Evolutionary conservation across 169 alveolate species (phyloP).

Genomic region (Plasmodium vinckei): DNA sequence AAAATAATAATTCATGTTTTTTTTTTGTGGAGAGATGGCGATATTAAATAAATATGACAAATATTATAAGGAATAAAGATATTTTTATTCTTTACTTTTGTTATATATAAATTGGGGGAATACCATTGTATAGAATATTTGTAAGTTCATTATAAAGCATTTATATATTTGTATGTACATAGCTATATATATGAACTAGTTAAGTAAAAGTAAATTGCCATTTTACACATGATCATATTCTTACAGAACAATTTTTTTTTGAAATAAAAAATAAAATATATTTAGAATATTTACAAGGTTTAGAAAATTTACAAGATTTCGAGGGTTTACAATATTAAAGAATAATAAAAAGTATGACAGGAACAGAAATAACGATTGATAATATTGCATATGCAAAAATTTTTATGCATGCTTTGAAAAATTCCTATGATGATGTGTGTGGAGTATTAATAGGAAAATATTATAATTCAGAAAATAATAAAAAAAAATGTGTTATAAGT

Average conservation of each 20-base stretch:
- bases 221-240: not conserved
- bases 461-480: conserved; percentile 3
- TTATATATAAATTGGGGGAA: too few relatives aligned
- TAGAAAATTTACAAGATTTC: not conserved
- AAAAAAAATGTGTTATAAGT: conserved; percentile 41
- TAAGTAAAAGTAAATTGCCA: not conserved
- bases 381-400: conserved; percentile 73
- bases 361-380: conserved; percentile 52
- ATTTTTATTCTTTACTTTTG: too few relatives aligned
- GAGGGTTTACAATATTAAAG: not conserved
- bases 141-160: not conserved
- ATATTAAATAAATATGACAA: too few relatives aligned
- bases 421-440: conserved; percentile 72
- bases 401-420: conserved; percentile 72
- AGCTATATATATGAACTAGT: not conserved
- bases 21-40: too few relatives aligned
- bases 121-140: not conserved
- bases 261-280: not conserved
- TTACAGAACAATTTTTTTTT: not conserved
- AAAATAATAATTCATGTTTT: too few relatives aligned
- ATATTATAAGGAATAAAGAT: too few relatives aligned
- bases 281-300: not conserved
- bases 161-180: not conserved
- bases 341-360: conserved; percentile 25
- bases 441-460: conserved; percentile 72